Evolutionary conservation across 805 yeast species (phyloP), one percentile per base, ranked within the genome.

Genomic region (Zygosaccharomyces bisporus): DNA sequence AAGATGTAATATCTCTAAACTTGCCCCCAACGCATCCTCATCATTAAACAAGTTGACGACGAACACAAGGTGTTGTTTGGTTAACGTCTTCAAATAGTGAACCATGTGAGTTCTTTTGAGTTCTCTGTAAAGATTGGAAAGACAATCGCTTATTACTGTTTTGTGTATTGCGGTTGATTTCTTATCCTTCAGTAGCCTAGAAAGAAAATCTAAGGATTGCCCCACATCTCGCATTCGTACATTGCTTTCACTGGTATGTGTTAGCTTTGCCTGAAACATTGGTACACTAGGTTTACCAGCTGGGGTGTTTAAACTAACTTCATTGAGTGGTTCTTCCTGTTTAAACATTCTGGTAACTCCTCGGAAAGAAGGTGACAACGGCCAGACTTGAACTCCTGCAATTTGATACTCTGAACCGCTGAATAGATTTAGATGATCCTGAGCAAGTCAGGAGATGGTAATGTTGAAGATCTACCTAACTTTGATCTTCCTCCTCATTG

Each of bases 301-400:
- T 6, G 57, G 55, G 7, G 55, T 51, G 39, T 58, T 58, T 42
- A 54, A 37, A 42, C 54, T 54, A 14, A 58, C 39, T 39, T 58
- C 63, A 46, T 45, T 51, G 38, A 59, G 44, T 24, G 60, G 60
- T 19, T 55, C 62, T 30, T 59, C 57, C 17, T 38, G 44, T 36
- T 45, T 53, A 10, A 52, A 44, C 60, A 57, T 58, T 36, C 33
- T 43, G 20, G 19, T 8, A 39, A 16, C 25, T 17, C 16, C 12
- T 20, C 16, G 32, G 25, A 16, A 13, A 25, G 32, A 37, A 16
- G 30, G 23, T 12, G 30, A 18, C 10, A 17, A 10, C 7, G 8
- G n/a, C 40, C 23, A 25, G 23, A 16, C 24, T 16, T 25, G 14
- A n/a, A 37, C 20, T n/a, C 17, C 16, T 17, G 13, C 4, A 8